Conservation (phyloP, 2,329 filamentous ascomycete species). For the Alternaria atra region DNA sequence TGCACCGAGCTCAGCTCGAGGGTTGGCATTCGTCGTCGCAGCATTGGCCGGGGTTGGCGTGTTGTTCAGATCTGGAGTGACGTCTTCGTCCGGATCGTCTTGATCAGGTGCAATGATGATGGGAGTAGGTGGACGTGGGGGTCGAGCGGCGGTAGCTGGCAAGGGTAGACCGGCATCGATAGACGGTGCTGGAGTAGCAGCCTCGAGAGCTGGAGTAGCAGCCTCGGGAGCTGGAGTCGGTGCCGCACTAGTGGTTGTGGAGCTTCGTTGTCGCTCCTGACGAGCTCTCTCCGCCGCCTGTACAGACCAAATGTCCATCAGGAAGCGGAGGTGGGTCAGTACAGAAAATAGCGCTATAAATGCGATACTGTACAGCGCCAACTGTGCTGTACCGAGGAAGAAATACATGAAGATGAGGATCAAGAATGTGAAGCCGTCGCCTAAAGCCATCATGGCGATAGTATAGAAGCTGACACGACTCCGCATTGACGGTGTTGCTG, state of each 20-base stretch:
- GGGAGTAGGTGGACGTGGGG: constrained; percentile 59
- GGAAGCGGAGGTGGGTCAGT: constrained; percentile 70
- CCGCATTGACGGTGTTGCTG: constrained; percentile 70
- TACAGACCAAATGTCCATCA: constrained; percentile 73
- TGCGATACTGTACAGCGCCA: constrained; percentile 64
- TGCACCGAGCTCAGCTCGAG: constrained; percentile 61
- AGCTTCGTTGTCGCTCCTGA: constrained; percentile 56
- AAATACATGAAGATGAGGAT: constrained; percentile 62
- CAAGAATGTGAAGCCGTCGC: constrained; percentile 67
- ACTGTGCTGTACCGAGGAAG: constrained; percentile 63
- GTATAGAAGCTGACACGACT: constrained; percentile 72
- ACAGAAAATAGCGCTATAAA: constrained; percentile 69
- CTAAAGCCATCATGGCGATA: constrained; percentile 68
- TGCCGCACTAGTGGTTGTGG: constrained; percentile 30
- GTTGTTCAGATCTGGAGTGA: constrained; percentile 34
- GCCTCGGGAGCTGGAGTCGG: constrained; percentile 29
- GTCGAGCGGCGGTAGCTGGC: constrained; percentile 60
- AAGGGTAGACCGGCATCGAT: constrained; percentile 54
- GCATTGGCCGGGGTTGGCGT: constrained; percentile 24
- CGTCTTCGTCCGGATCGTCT: constrained; percentile 56
- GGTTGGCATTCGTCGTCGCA: constrained; percentile 34
- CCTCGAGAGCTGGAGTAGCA: constrained; percentile 25
- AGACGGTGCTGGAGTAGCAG: constrained; percentile 35
- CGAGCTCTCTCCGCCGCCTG: constrained; percentile 62
- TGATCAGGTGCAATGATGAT: constrained; percentile 69